Evolutionary conservation across 2,329 filamentous ascomycete species (phyloP), one percentile per base, ranked within the genome.

Genomic region (Dothideomycetidae sp.): DNA sequence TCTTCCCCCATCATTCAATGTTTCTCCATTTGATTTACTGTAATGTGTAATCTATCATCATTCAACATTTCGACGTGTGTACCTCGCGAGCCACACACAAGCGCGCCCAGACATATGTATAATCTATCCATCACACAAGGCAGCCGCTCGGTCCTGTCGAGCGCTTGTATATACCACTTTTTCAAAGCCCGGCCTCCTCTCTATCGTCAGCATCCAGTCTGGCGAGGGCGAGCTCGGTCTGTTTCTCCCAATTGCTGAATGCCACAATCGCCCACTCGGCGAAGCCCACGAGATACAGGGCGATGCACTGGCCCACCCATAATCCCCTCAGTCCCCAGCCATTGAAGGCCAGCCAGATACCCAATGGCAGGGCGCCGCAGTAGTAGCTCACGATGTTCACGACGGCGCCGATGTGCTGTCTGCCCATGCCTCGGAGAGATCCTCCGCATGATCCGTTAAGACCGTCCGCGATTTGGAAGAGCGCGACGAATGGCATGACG

Each of bases 381-480:
- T 93, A 93, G 56, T 93, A 93, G 52, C 78, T 83, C 12, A 86
- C 57, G 11, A 86, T 64, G 53, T 93, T 93, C 37, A 92, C 82
- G 1, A 75, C 61, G 1, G 83, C 84, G 10, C 85, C 85, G 34
- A 92, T 70, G 66, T 86, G 84, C 56, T 93, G 84, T 38, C 81
- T 64, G 2, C 84, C 85, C 81, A 88, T 90, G 0, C 84, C 85
- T 45, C 84, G 62, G 10, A 93, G 60, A 13, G 75, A 74, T 1
- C 85, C 84, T 1, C 85, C 84, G 51, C 84, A 93, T 42, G 75
- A 81, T 1, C 84, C 83, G 50, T 90, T 90, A 21, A 93, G 60
- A 0, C 84, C 85, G 53, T 93, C 84, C 0, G 84, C 83, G 42
- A 93, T 86, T 61, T 93, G 84, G 58, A 93, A 93, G 2, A 93